These are phyloP conservation scores for Fusarium veterinarium DNA, from an alignment of 2,329 filamentous ascomycete species.

Conservation along the genomic window DNA sequence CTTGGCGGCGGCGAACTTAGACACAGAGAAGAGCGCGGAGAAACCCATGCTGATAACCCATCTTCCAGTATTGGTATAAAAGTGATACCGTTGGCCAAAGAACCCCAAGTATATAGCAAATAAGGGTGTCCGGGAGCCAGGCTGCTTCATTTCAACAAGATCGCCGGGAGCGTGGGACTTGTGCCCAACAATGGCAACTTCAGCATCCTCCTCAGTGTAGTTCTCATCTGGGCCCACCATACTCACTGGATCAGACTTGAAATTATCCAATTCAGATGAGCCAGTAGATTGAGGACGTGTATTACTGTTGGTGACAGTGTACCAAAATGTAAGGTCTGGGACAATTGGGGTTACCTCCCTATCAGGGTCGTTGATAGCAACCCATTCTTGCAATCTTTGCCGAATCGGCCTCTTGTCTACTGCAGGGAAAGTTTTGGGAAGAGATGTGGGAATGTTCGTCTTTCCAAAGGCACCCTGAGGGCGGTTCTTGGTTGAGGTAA, in stretches of 20 bases:
- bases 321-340: slow-evolving; percentile 43
- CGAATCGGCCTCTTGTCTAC: slow-evolving; percentile 33
- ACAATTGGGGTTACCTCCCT: slow-evolving; percentile 19
- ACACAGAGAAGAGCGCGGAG: slow-evolving; percentile 62
- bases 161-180: slow-evolving; percentile 57
- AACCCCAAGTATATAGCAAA: slow-evolving; percentile 66
- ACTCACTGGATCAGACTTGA: slow-evolving; percentile 38
- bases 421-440: neutral
- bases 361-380: slow-evolving; percentile 8
- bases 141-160: slow-evolving; percentile 60
- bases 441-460: slow-evolving; percentile 32
- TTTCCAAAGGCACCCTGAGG: slow-evolving; percentile 14
- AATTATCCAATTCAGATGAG: slow-evolving; percentile 47
- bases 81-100: slow-evolving; percentile 63
- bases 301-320: slow-evolving; percentile 47
- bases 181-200: slow-evolving; percentile 42
- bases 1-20: slow-evolving; percentile 55
- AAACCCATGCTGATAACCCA: slow-evolving; percentile 58
- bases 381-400: slow-evolving; percentile 40
- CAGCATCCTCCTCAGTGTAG: slow-evolving; percentile 45
- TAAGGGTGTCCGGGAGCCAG: slow-evolving; percentile 57
- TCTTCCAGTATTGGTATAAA: slow-evolving; percentile 64
- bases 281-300: slow-evolving; percentile 51
- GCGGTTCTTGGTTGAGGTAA: slow-evolving; percentile 8
- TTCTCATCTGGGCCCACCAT: slow-evolving; percentile 44